A percentile compares a stretch with the other conserved stretches of the same genome.
These are phyloP conservation scores for Sarcodon aspratus DNA, from an alignment of 768 basidiomycete species.

Conservation along the genomic window DNA sequence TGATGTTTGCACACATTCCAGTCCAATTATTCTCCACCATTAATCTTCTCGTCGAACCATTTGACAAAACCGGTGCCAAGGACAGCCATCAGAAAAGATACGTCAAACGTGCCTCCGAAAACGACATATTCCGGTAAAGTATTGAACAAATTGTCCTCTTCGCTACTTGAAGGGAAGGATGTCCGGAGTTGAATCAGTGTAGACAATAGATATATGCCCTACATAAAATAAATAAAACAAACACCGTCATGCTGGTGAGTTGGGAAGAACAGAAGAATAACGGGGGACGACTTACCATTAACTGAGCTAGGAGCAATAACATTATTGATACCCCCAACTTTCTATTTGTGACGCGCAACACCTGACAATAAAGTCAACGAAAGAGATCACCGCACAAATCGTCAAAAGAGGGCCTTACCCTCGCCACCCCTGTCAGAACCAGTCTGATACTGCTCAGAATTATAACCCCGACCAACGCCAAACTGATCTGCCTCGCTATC, in stretches of 20 bases:
- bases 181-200: constrained; percentile 76
- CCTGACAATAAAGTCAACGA: constrained; percentile 19
- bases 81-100: constrained; percentile 56
- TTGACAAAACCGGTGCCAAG: constrained; percentile 31
- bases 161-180: constrained; percentile 47
- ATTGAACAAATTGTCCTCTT: constrained; percentile 43
- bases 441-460: constrained; percentile 62
- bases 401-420: constrained; percentile 24
- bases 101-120: constrained; percentile 67
- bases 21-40: constrained; percentile 1
- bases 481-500: constrained; percentile 46
- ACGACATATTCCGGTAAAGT: constrained; percentile 66
- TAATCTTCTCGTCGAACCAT: constrained; percentile 42
- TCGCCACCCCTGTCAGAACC: constrained; percentile 57
- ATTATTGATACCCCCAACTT: constrained; percentile 67
- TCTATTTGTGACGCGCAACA: constrained; percentile 51
- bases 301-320: constrained; percentile 65
- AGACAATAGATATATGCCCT: constrained; percentile 79
- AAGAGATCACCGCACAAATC: constrained; percentile 1
- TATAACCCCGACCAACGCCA: constrained; percentile 65
- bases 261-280: neutral
- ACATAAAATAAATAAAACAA: neutral
- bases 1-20: too few relatives aligned
- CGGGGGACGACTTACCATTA: constrained; percentile 48
- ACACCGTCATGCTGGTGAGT: neutral